phyloP scores from a whole-genome alignment of 768 basidiomycete genomes.

The Strobilomyces echinocephalus region DNA sequence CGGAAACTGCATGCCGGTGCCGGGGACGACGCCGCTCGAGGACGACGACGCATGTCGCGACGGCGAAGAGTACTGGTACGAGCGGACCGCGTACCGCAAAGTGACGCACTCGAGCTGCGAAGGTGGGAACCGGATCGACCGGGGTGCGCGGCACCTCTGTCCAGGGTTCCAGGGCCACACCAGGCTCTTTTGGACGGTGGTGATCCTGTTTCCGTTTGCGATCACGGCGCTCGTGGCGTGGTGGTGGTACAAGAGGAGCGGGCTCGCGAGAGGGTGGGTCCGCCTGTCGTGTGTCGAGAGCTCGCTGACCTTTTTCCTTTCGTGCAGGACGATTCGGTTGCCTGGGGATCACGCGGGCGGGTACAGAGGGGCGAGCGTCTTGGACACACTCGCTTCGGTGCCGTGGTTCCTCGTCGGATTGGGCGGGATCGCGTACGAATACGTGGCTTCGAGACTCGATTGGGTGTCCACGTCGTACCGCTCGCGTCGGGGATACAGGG shows the following conservation, averaged over 20 bases:
- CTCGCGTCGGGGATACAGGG: slow-evolving; percentile 63
- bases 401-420: slow-evolving; percentile 88
- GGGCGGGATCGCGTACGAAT: slow-evolving; percentile 67
- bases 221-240: slow-evolving; percentile 73
- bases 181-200: slow-evolving; percentile 77
- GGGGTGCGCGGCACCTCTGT: slow-evolving; percentile 68
- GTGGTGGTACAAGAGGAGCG: slow-evolving; percentile 77
- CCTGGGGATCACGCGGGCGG: slow-evolving; percentile 43
- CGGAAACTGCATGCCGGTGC: slow-evolving; percentile 73
- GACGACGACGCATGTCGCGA: slow-evolving; percentile 58
- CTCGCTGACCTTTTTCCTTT: too few species aligned
- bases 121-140: slow-evolving; percentile 75
- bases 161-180: slow-evolving; percentile 75
- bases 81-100: slow-evolving; percentile 85
- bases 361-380: slow-evolving; percentile 28
- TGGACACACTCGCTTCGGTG: slow-evolving; percentile 79
- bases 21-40: slow-evolving; percentile 59
- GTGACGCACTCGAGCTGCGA: slow-evolving; percentile 86
- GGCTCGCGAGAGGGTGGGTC: slow-evolving; percentile 69
- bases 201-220: slow-evolving; percentile 70
- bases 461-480: slow-evolving; percentile 35
- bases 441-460: slow-evolving; percentile 48
- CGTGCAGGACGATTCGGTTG: slow-evolving; percentile 66
- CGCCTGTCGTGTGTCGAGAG: too few species aligned
- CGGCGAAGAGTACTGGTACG: slow-evolving; percentile 84